A percentile compares a stretch with the other conserved stretches of the same genome.
Evolutionary conservation across 2,329 filamentous ascomycete genomes (phyloP).

Genomic region (Bipolaris gigantea): DNA sequence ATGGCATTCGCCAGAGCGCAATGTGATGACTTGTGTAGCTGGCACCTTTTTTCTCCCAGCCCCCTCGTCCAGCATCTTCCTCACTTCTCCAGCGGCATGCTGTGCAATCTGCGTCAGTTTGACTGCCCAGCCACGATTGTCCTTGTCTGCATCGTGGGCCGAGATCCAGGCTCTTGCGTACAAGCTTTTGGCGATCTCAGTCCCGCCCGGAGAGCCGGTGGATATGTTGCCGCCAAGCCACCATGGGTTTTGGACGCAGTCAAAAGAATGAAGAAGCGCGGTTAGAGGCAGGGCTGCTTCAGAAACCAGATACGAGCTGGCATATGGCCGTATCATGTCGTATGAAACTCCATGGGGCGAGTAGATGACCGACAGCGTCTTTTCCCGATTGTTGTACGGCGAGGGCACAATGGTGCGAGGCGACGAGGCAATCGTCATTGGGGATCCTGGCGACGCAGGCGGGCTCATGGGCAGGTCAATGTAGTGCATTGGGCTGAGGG

Average conservation of each 20-base stretch:
- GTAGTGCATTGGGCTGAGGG: slow-evolving; percentile 35
- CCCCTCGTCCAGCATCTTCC: slow-evolving; percentile 31
- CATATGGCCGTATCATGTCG: slow-evolving; percentile 58
- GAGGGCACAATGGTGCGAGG: slow-evolving; percentile 39
- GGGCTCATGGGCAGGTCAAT: slow-evolving; percentile 45
- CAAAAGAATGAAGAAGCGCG: slow-evolving; percentile 66
- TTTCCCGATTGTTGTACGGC: slow-evolving; percentile 41
- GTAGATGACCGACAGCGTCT: slow-evolving; percentile 64
- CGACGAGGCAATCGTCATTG: slow-evolving; percentile 38
- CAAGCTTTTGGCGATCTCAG: slow-evolving; percentile 58
- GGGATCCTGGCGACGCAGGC: slow-evolving; percentile 38
- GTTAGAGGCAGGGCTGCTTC: slow-evolving; percentile 64
- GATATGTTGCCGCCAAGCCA: slow-evolving; percentile 64
- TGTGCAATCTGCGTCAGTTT: slow-evolving; percentile 53
- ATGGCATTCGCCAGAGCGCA: slow-evolving; percentile 25
- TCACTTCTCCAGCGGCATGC: slow-evolving; percentile 34
- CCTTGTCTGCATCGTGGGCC: slow-evolving; percentile 64
- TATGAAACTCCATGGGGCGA: slow-evolving; percentile 65
- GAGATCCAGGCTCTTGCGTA: slow-evolving; percentile 62
- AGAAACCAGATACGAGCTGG: slow-evolving; percentile 58
- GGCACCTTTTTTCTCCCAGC: slow-evolving; percentile 9
- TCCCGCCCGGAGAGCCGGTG: slow-evolving; percentile 59
- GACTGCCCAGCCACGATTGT: slow-evolving; percentile 56
- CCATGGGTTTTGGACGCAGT: slow-evolving; percentile 62
- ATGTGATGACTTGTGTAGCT: slow-evolving; percentile 25